Conservation (phyloP, 2,329 filamentous ascomycete species). For the Xylaria sp. region DNA sequence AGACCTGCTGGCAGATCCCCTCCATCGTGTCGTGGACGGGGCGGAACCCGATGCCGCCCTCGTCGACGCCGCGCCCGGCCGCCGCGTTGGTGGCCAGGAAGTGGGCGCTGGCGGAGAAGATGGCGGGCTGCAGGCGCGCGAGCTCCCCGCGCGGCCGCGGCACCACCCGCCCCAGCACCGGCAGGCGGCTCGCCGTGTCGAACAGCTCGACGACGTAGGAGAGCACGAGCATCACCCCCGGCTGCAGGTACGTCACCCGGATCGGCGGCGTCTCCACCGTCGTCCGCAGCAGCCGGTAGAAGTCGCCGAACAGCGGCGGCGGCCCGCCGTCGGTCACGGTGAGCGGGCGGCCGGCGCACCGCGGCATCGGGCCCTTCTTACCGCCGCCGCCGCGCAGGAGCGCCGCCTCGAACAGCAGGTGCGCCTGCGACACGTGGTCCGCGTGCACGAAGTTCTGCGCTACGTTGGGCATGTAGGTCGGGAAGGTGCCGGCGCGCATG, state of each 20-base stretch:
- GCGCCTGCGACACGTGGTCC: constrained; percentile 56
- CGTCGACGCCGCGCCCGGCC: constrained; percentile 41
- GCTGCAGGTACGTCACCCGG: constrained; percentile 37
- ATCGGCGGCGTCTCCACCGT: constrained; percentile 37
- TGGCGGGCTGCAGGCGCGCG: constrained; percentile 44
- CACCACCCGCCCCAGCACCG: constrained; percentile 35
- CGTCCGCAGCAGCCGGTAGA: constrained; percentile 40
- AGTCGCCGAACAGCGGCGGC: constrained; percentile 44
- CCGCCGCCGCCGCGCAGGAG: constrained; percentile 41
- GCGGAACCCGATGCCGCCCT: constrained; percentile 48
- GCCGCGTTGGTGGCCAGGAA: constrained; percentile 42
- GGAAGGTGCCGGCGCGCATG: constrained; percentile 41
- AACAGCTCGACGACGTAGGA: constrained; percentile 44
- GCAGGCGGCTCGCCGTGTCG: constrained; percentile 33
- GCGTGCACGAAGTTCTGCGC: constrained; percentile 54
- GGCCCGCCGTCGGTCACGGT: constrained; percentile 54
- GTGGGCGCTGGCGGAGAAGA: constrained; percentile 42
- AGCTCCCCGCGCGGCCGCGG: constrained; percentile 42
- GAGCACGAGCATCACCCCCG: constrained; percentile 42
- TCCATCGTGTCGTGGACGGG: constrained; percentile 44
- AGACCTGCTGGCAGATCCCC: constrained; percentile 45
- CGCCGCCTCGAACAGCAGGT: constrained; percentile 55
- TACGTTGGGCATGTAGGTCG: constrained; percentile 48
- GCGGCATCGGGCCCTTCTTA: constrained; percentile 30
- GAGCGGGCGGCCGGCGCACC: constrained; percentile 50